Evolutionary conservation across 768 basidiomycete genomes (phyloP).

Genomic region (Leucogyrophana mollusca): DNA sequence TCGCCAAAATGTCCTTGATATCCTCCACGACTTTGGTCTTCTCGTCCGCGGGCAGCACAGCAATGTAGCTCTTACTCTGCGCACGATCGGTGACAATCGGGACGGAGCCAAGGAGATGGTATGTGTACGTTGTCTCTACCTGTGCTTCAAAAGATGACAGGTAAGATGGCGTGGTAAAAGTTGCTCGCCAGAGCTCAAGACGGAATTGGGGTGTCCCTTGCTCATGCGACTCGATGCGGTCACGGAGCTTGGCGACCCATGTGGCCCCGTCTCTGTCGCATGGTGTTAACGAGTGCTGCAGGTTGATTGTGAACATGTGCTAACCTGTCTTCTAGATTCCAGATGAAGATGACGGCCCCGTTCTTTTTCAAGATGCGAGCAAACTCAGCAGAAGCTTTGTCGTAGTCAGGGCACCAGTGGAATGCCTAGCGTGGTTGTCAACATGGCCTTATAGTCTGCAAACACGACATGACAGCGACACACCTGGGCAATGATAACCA

Average conservation of each 20-base stretch:
- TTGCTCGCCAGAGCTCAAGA: slow-evolving; percentile 67
- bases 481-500: slow-evolving; percentile 78
- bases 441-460: slow-evolving; percentile 9
- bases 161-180: slow-evolving; percentile 67
- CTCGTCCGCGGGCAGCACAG: slow-evolving; percentile 56
- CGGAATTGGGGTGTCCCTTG: slow-evolving; percentile 81
- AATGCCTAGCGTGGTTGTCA: slow-evolving; percentile 78
- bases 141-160: slow-evolving; percentile 54
- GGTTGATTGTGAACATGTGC: slow-evolving; percentile 5
- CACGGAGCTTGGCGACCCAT: slow-evolving; percentile 78
- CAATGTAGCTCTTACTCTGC: slow-evolving; percentile 84
- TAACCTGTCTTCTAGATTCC: slow-evolving; percentile 89
- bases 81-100: slow-evolving; percentile 65
- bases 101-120: slow-evolving; percentile 49
- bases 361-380: slow-evolving; percentile 74
- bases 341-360: slow-evolving; percentile 74
- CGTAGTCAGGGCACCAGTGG: slow-evolving; percentile 89
- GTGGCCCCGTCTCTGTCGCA: slow-evolving; percentile 47
- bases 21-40: slow-evolving; percentile 51
- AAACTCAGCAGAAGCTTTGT: slow-evolving; percentile 72
- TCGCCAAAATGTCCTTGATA: slow-evolving; percentile 53
- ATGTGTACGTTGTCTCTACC: slow-evolving; percentile 54
- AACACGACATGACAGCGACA: slow-evolving; percentile 4
- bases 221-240: slow-evolving; percentile 68
- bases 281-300: not conserved